Conservation (phyloP, 208 protist genomes). For the Acanthamoeba triangularis region DNA sequence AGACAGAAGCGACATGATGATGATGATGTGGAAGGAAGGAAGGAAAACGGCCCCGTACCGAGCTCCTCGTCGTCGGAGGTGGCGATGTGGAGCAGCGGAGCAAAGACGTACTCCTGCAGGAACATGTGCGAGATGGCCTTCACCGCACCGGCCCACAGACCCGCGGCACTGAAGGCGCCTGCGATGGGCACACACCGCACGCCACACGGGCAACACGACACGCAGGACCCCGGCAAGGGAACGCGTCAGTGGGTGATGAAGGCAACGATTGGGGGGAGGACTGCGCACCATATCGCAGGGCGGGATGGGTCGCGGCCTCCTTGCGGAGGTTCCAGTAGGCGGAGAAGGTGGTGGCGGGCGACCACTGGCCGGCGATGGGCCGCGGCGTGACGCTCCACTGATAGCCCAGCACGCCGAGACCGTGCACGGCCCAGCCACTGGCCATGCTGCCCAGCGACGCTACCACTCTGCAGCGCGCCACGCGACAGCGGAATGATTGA, state of each 20-base stretch:
- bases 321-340: not conserved
- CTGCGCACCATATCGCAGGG: not conserved
- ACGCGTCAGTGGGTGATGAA: not conserved
- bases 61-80: not conserved
- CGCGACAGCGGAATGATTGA: not conserved
- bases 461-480: not conserved
- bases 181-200: not conserved
- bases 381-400: constrained; percentile 1
- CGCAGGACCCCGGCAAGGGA: not conserved
- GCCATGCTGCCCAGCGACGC: constrained; percentile 40
- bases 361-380: not conserved
- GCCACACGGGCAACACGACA: not conserved
- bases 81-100: not conserved
- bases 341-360: not conserved
- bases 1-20: no score
- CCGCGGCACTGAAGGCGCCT: constrained; percentile 16
- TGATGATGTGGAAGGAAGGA: no score
- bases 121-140: constrained; percentile 40
- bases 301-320: not conserved
- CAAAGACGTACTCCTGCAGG: constrained; percentile 24
- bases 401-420: constrained; percentile 29
- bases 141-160: constrained; percentile 24
- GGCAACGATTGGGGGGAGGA: no score
- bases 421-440: constrained; percentile 27
- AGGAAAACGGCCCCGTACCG: not conserved